Percentiles rank a stretch among this genome's conserved stretches.
Evolutionary conservation across 768 basidiomycete genomes (phyloP).

Genomic region (Mycena chlorophos): DNA sequence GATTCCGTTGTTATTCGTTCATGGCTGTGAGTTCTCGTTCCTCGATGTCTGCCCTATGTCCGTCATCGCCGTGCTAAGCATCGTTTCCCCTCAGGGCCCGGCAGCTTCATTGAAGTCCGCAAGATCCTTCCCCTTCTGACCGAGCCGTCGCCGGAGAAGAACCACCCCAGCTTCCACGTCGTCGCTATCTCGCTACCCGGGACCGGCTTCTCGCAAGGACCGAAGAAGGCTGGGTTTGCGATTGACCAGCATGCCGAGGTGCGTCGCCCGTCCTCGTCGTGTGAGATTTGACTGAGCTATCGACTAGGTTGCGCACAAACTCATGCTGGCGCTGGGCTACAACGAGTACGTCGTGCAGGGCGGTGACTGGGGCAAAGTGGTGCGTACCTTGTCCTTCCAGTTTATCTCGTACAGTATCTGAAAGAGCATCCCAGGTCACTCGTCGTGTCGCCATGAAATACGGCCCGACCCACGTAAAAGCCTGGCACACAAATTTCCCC

Average conservation of each 20-base stretch:
- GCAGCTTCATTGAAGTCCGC: slow-evolving; percentile 55
- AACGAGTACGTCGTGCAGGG: slow-evolving; percentile 51
- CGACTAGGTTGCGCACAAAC: slow-evolving; percentile 38
- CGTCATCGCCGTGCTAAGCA: no score
- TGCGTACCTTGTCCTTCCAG: background rate
- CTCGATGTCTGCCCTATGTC: background rate
- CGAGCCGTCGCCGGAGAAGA: slow-evolving; percentile 37
- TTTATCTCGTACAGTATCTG: background rate
- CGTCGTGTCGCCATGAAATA: slow-evolving; percentile 31
- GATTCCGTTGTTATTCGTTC: slow-evolving; percentile 39
- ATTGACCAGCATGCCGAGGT: slow-evolving; percentile 51
- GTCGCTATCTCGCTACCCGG: slow-evolving; percentile 61
- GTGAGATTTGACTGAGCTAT: background rate
- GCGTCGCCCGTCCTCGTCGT: background rate
- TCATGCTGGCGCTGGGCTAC: slow-evolving; percentile 53
- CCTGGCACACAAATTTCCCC: slow-evolving; percentile 7
- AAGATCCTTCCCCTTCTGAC: slow-evolving; percentile 59
- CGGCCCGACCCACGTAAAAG: slow-evolving; percentile 41
- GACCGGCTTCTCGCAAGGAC: slow-evolving; percentile 60
- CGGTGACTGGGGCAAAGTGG: slow-evolving; percentile 45
- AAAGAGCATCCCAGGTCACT: slow-evolving; percentile 26
- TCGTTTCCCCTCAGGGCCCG: slow-evolving; percentile 55
- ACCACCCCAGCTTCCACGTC: slow-evolving; percentile 62
- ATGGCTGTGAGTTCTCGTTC: slow-evolving; percentile 46
- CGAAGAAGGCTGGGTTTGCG: slow-evolving; percentile 50